Evolutionary conservation across 352 stramenopile species (phyloP).

Genomic region (Phytophthora sp.): DNA sequence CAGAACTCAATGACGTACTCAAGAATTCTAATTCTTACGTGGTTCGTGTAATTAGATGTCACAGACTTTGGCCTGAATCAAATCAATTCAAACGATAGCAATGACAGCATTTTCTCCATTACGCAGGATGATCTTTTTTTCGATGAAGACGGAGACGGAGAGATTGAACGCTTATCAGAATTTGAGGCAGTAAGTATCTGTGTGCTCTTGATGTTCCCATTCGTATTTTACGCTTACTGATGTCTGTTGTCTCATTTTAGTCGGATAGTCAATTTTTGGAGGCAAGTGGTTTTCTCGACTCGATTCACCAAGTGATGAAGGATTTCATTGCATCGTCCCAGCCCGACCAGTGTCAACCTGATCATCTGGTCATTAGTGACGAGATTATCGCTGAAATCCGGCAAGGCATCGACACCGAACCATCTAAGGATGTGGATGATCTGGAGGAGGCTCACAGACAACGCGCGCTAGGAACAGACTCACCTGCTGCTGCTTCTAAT

Average conservation of each 20-base stretch:
- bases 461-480: slow-evolving; percentile 26
- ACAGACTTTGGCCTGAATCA: slow-evolving; percentile 48
- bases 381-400: slow-evolving; percentile 74
- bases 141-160: slow-evolving; percentile 48
- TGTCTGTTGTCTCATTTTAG: slow-evolving; percentile 27
- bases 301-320: slow-evolving; percentile 84
- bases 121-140: slow-evolving; percentile 55
- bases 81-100: slow-evolving; percentile 55
- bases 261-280: slow-evolving; percentile 77
- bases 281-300: slow-evolving; percentile 78
- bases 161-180: slow-evolving; percentile 71
- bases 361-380: slow-evolving; percentile 70
- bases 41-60: slow-evolving; percentile 19
- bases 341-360: slow-evolving; percentile 33
- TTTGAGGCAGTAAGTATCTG: slow-evolving; percentile 65
- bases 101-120: slow-evolving; percentile 60
- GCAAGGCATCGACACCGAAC: slow-evolving; percentile 41
- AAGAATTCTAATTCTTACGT: no score
- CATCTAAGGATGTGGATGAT: slow-evolving; percentile 24
- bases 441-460: slow-evolving; percentile 34
- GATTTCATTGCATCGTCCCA: slow-evolving; percentile 49
- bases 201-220: neutral
- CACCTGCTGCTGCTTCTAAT: slow-evolving; percentile 7
- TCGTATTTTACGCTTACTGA: neutral
- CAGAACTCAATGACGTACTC: no score